Evolutionary conservation across 2,329 filamentous ascomycete species (phyloP), one percentile per base, ranked within the genome.

Genomic region (Penicillium sp.): DNA sequence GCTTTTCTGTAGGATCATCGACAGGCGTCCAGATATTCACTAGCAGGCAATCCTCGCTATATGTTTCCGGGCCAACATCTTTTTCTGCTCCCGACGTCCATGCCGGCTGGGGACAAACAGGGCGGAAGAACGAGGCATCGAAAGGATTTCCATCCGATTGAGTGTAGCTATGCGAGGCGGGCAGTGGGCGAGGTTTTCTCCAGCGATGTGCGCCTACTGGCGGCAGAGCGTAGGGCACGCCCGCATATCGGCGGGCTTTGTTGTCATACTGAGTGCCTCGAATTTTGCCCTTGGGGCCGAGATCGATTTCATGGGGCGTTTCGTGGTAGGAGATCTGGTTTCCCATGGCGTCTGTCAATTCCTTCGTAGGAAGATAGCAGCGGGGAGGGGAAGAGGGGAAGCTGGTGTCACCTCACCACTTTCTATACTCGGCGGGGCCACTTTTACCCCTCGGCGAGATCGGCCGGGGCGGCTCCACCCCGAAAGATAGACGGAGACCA

Each of bases 11-110:
- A 6, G 58, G 44, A 2, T 58, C 40, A 23, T 61, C 33, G 3
- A 72, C 68, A 0, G 78, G 78, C 0, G 73, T 73, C 76, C 76
- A 81, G 51, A 81, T 72, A 48, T 81, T 81, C 39, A 77, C 66
- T 30, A 74, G 74, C 33, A 81, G 64, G 41, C 79, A 81, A 59
- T 81, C 79, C 52, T 81, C 79, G 13, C 68, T 68, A 50, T 71
- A 74, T 4, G 49, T 46, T 4, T 66, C 62, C 5, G 60, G 47
- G 2, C 62, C 49, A 1, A 41, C 20, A 7, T 58, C 49, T 13
- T 60, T 58, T 15, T 55, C 51, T 13, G 56, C 59, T 1, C 52
- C 54, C 1, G 49, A 43, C n/a, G 59, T 51, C 36, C 68, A 75
- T 12, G 59, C 61, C 23, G 71, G 65, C 45, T 78, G 76, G 3